These are phyloP conservation scores for Lobosporangium transversale DNA, from an alignment of 192 early-diverging fungal genomes.

Conservation along the genomic window DNA sequence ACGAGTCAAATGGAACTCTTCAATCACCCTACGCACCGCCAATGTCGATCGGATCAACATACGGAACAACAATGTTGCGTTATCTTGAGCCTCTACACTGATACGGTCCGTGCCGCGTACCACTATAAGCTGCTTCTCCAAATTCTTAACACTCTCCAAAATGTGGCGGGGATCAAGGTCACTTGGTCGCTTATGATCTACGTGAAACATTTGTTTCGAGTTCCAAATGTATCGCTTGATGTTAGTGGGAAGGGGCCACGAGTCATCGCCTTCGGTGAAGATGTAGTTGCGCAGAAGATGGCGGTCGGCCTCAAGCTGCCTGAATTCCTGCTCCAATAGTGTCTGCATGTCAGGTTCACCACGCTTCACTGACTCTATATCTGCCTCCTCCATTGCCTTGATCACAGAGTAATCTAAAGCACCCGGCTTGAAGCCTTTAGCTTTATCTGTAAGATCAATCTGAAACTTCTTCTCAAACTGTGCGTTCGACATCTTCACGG, in stretches of 20 bases:
- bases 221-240: conserved; percentile 89
- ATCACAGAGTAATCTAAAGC: conserved; percentile 76
- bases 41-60: conserved; percentile 83
- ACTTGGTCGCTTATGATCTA: conserved; percentile 81
- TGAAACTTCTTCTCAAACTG: conserved; percentile 84
- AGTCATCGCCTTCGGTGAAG: conserved; percentile 76
- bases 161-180: conserved; percentile 89
- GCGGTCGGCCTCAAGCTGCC: conserved; percentile 82
- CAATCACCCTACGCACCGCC: conserved; percentile 85
- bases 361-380: conserved; percentile 48
- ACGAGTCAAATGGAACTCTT: conserved; percentile 86
- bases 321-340: conserved; percentile 84
- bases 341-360: conserved; percentile 36
- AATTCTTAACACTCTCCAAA: conserved; percentile 74
- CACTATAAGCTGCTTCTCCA: conserved; percentile 79
- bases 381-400: conserved; percentile 80
- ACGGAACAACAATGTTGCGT: conserved; percentile 93
- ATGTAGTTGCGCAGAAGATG: conserved; percentile 79
- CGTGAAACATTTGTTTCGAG: conserved; percentile 89
- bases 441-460: conserved; percentile 79
- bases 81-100: conserved; percentile 86
- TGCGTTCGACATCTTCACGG: conserved; percentile 73
- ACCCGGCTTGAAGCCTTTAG: conserved; percentile 72
- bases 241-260: conserved; percentile 93
- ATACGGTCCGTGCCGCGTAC: conserved; percentile 91